These are phyloP conservation scores for Allomyces javanicus DNA, from an alignment of 192 early-diverging fungal species.

Conservation along the genomic window DNA sequence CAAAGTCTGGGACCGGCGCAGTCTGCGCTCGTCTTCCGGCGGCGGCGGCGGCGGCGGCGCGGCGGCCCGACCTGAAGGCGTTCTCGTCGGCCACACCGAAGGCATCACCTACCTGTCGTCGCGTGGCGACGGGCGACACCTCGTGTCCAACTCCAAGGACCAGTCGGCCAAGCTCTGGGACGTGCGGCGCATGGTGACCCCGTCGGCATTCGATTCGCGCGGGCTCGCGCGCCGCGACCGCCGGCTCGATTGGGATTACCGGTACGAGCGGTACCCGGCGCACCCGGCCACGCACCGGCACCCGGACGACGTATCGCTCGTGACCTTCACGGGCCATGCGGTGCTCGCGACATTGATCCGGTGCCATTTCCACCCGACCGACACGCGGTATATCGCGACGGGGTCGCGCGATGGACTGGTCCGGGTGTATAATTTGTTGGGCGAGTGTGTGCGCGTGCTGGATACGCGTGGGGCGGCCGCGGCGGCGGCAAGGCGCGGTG, in stretches of 20 bases:
- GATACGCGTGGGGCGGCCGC: slow-evolving; percentile 8
- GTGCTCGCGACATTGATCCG: slow-evolving; percentile 46
- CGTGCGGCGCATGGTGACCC: slow-evolving; percentile 12
- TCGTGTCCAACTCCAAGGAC: slow-evolving; percentile 48
- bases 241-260: slow-evolving; percentile 11
- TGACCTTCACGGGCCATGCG: slow-evolving; percentile 37
- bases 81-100: slow-evolving; percentile 47
- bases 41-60: not conserved
- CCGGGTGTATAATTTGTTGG: slow-evolving; percentile 20
- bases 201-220: slow-evolving; percentile 6
- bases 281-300: slow-evolving; percentile 10
- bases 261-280: slow-evolving; percentile 18
- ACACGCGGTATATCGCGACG: slow-evolving; percentile 40
- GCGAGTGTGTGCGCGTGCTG: slow-evolving; percentile 6
- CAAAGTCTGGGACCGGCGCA: slow-evolving; percentile 40
- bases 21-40: slow-evolving; percentile 7
- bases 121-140: slow-evolving; percentile 42
- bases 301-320: slow-evolving; percentile 30
- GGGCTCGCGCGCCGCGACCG: not conserved
- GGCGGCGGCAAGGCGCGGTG: not conserved
- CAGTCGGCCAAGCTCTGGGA: slow-evolving; percentile 51
- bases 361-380: slow-evolving; percentile 39
- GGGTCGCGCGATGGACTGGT: slow-evolving; percentile 34
- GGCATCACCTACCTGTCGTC: slow-evolving; percentile 46
- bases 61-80: slow-evolving; percentile 21